Conservation (phyloP, 1,284 basidiomycete species). For the Cronartium quercuum region DNA sequence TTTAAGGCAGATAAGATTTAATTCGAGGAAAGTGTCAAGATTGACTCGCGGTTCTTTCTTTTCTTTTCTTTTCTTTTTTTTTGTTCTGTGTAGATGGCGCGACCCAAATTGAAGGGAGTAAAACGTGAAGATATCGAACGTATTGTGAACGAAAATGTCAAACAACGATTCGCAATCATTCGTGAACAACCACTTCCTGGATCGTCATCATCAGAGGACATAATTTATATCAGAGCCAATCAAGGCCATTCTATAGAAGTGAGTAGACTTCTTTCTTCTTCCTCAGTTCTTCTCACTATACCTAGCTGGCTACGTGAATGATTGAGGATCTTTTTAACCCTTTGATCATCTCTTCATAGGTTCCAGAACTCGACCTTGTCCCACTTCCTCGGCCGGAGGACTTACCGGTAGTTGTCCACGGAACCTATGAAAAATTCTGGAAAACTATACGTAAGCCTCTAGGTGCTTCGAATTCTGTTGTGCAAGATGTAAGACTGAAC, state of each 20-base stretch:
- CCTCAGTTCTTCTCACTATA: no score
- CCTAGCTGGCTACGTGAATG: no score
- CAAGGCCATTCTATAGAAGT: slow-evolving; percentile 87
- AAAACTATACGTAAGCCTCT: slow-evolving; percentile 59
- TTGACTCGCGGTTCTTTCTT: background rate
- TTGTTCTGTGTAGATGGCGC: slow-evolving; percentile 53
- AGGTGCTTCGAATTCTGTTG: background rate
- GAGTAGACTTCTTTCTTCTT: slow-evolving; percentile 39
- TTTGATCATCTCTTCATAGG: no score
- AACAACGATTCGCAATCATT: slow-evolving; percentile 59
- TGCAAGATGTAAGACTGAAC: background rate
- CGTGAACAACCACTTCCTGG: slow-evolving; percentile 38
- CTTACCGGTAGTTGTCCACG: slow-evolving; percentile 71
- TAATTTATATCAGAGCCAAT: slow-evolving; percentile 83
- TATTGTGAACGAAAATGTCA: slow-evolving; percentile 68
- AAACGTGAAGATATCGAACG: slow-evolving; percentile 60
- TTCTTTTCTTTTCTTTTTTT: no score
- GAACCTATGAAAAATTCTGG: slow-evolving; percentile 66
- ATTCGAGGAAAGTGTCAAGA: background rate
- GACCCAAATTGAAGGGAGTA: slow-evolving; percentile 56
- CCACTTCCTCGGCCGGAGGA: slow-evolving; percentile 60
- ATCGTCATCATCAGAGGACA: slow-evolving; percentile 45
- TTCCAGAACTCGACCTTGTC: slow-evolving; percentile 62
- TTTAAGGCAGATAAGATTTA: background rate
- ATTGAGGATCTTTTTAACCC: no score